Conservation (phyloP, 371 early-diverging fungal genomes). For the Saksenaea oblongispora region DNA sequence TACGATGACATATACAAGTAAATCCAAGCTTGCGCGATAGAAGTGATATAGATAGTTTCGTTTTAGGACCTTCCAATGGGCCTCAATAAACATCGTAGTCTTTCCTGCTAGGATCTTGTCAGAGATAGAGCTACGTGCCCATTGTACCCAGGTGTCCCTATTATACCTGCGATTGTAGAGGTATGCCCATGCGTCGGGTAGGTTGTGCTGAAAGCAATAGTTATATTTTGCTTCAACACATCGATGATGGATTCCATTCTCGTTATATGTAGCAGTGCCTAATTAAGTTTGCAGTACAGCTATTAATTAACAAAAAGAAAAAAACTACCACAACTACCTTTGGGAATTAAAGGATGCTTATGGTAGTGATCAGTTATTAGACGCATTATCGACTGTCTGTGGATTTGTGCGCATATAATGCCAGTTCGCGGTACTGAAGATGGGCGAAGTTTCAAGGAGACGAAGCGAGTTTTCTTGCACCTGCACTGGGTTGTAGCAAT, state of each 20-base stretch:
- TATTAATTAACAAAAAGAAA: no score
- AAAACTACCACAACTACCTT: background rate
- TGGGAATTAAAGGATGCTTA: background rate
- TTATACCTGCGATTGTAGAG: background rate
- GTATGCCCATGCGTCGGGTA: slow-evolving; percentile 3
- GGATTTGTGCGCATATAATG: background rate
- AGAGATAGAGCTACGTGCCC: slow-evolving; percentile 1
- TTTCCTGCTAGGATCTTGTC: background rate
- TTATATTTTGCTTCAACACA: no score
- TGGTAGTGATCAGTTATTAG: background rate
- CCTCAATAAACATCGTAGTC: slow-evolving; percentile 7
- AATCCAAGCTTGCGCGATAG: slow-evolving; percentile 1
- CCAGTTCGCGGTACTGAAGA: background rate
- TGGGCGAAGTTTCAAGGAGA: background rate
- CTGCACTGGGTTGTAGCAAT: background rate
- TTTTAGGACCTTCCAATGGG: slow-evolving; percentile 7
- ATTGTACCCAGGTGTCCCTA: background rate
- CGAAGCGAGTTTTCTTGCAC: background rate
- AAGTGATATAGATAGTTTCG: background rate
- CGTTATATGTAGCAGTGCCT: no score
- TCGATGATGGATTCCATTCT: no score
- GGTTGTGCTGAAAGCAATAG: no score
- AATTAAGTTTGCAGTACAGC: no score
- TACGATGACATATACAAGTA: background rate
- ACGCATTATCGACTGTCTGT: background rate